Percentiles rank a stretch among this genome's conserved stretches.
Conservation (phyloP, 306 rosid species). For the Mimosa bimucronata region DNA sequence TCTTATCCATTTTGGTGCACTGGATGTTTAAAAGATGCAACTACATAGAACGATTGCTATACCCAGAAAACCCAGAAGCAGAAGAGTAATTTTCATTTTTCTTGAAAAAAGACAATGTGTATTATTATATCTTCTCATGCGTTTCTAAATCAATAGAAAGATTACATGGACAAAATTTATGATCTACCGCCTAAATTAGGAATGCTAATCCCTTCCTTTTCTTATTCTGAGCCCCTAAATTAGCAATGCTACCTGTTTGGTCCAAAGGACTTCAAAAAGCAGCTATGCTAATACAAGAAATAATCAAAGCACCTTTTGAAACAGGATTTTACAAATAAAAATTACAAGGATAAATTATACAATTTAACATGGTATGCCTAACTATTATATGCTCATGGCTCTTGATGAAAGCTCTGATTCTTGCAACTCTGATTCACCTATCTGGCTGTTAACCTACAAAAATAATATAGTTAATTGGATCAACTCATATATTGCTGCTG, state of each 20-base stretch:
- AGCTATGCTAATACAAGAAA: constrained; percentile 48
- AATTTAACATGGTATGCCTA: constrained; percentile 29
- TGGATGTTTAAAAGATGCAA: not conserved
- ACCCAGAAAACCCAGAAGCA: too few species aligned
- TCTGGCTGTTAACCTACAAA: constrained; percentile 52
- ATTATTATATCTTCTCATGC: not conserved
- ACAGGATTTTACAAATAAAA: constrained; percentile 51
- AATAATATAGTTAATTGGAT: constrained; percentile 13
- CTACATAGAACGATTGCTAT: not conserved
- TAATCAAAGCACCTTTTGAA: constrained; percentile 51
- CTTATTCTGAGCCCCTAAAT: constrained; percentile 14
- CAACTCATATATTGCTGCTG: constrained; percentile 32
- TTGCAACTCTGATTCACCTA: constrained; percentile 54
- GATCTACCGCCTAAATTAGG: constrained; percentile 24
- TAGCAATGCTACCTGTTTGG: constrained; percentile 1
- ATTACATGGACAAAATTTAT: not conserved
- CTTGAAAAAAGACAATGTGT: not conserved
- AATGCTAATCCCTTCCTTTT: constrained; percentile 27
- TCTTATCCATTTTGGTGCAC: not conserved
- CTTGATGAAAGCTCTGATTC: constrained; percentile 73
- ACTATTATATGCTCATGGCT: constrained; percentile 75
- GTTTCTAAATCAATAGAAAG: not conserved
- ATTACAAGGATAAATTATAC: constrained; percentile 34
- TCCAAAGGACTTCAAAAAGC: constrained; percentile 35
- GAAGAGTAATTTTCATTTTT: not conserved